A percentile compares a stretch with the other conserved stretches of the same genome.
These are phyloP conservation scores for Exidia glandulosa DNA, from an alignment of 768 basidiomycete genomes.

Conservation along the genomic window DNA sequence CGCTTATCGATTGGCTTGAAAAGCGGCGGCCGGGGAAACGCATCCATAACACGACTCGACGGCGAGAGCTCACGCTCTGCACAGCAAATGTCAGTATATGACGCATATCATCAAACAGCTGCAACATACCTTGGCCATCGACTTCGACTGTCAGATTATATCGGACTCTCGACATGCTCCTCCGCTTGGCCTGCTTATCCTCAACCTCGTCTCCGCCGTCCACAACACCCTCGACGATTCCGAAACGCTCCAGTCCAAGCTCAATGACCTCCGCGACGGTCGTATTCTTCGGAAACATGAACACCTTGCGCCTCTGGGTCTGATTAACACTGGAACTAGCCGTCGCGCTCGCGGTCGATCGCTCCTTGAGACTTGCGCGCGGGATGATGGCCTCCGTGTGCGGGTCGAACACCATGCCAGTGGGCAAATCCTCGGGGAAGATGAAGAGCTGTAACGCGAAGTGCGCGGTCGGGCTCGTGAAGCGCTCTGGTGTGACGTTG, in stretches of 20 bases:
- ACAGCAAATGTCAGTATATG: conserved; percentile 4
- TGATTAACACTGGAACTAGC: conserved; percentile 46
- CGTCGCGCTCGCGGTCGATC: conserved; percentile 29
- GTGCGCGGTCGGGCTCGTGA: conserved; percentile 70
- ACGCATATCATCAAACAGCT: neutral
- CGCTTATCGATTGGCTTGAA: conserved; percentile 55
- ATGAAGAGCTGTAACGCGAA: conserved; percentile 84
- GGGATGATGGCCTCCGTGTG: conserved; percentile 88
- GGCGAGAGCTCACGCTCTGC: conserved; percentile 71
- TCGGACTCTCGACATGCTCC: conserved; percentile 66
- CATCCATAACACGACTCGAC: conserved; percentile 76
- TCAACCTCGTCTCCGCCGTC: conserved; percentile 98
- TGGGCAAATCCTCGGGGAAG: conserved; percentile 83
- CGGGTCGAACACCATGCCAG: conserved; percentile 91
- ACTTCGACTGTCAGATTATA: conserved; percentile 61
- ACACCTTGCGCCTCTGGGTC: conserved; percentile 63
- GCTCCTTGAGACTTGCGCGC: conserved; percentile 26
- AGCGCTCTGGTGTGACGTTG: conserved; percentile 56
- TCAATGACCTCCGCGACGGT: conserved; percentile 97
- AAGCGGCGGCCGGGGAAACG: conserved; percentile 63
- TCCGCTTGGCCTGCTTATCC: conserved; percentile 75
- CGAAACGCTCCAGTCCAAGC: conserved; percentile 82
- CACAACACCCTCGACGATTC: conserved; percentile 93
- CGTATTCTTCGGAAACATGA: conserved; percentile 87
- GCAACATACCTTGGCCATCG: conserved; percentile 51